Evolutionary conservation across 2,329 filamentous ascomycete species (phyloP), one percentile per base, ranked within the genome.

Genomic region (Fusarium stilboides): DNA sequence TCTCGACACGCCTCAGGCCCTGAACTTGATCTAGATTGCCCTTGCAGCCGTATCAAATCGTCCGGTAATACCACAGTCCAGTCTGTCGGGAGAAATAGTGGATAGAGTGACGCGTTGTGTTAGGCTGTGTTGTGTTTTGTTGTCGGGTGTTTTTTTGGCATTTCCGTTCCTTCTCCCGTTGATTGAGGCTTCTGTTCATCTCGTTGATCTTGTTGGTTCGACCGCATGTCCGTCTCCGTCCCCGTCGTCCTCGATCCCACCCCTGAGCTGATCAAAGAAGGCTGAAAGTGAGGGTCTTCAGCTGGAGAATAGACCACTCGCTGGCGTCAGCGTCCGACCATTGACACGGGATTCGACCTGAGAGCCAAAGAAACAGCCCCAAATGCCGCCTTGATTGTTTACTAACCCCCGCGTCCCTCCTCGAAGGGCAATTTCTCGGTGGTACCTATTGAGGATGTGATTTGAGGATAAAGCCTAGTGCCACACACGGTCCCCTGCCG

Each of bases 241-340:
- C 8, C 10, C 24, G 42, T 24, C 22, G 14, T 36, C 33, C 28
- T 31, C 39, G 53, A 56, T 51, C 37, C 51, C 39, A 55, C 51
- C 65, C 66, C 57, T 69, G 66, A 67, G 42, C 50, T 39, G 53
- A 55, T 60, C 44, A 47, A 34, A 17, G 39, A 40, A 56, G 61
- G 64, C 65, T 68, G 58, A 49, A 22, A 39, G 33, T 14, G 37
- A 52, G 40, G 43, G 28, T 40, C 36, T 28, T 57, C 66, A 66
- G 65, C 66, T 62, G 36, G 17, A 52, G 52, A 43, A 46, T 55
- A 49, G 57, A 62, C 66, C 62, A 54, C 52, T 42, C 8, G 37
- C 47, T 70, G 66, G 57, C 47, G 44, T 68, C 51, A 58, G 59
- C 65, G 65, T 36, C 61, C 43, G 24, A 49, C 46, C 58, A 39